Evolutionary conservation across 129 eudicot genomes (phyloP).

Genomic region (Silybum marianum): DNA sequence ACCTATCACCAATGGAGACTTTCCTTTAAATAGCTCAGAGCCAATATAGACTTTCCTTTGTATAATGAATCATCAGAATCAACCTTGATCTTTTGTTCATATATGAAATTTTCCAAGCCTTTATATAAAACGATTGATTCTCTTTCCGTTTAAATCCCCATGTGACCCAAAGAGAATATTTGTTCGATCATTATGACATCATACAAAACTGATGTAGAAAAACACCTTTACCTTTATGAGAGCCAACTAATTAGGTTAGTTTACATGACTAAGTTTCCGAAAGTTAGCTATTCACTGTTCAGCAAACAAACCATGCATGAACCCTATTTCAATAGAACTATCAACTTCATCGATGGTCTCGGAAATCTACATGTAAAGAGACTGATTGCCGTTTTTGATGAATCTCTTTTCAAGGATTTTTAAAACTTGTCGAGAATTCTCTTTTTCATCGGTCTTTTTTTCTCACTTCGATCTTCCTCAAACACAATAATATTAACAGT

Average conservation of each 20-base stretch:
- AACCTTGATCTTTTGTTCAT: neutral
- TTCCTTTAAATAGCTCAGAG: neutral
- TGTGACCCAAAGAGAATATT: slow-evolving; percentile 1
- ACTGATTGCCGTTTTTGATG: neutral
- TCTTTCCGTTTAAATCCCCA: slow-evolving; percentile 4
- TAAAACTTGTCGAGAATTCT: neutral
- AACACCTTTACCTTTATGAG: no score
- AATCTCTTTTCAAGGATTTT: neutral
- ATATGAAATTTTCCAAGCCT: neutral
- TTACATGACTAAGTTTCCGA: neutral
- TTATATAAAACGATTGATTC: neutral
- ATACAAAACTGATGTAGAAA: neutral
- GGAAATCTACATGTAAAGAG: neutral
- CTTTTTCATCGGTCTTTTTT: neutral
- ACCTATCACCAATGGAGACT: no score
- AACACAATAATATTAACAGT: neutral
- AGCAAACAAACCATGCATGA: neutral
- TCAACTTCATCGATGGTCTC: neutral
- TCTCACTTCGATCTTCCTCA: neutral
- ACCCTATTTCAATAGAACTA: neutral
- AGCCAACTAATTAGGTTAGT: neutral
- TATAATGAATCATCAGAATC: neutral
- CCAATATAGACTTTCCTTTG: neutral
- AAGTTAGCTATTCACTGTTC: neutral
- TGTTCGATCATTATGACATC: neutral